Evolutionary conservation across 2,329 filamentous ascomycete genomes (phyloP), one percentile per base, ranked within the genome.

Genomic region (Xylariaceae sp.): DNA sequence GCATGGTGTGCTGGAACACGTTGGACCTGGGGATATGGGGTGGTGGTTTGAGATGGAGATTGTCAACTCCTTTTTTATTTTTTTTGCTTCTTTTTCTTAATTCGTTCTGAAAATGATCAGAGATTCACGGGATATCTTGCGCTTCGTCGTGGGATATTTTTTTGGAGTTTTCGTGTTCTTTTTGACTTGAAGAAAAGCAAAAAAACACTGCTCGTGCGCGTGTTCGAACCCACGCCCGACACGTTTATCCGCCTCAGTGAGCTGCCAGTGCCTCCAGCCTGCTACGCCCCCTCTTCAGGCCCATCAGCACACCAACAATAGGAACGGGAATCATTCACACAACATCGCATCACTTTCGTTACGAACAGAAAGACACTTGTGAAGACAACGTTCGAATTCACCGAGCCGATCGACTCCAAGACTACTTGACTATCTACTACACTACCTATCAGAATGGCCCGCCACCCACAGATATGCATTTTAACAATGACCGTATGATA

Each of bases 1-100:
- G 80, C 79, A 79, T 87, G 84, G 85, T 85, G 84, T 77, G 78
- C 75, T 84, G 85, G 85, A 88, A 81, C 74, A 86, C 85, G 83
- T 80, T 80, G 79, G 77, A 79, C 76, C 78, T 72, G 78, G 81
- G 82, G 82, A 74, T 75, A 81, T 86, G 83, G 80, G 78, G 75
- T 78, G 75, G 75, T 70, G 72, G 72, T 71, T 74, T 74, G 78
- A 79, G 82, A 82, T 82, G 78, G 82, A 78, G 76, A 77, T 72
- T 66, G 76, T 75, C 80, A 67, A 83, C 80, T 77, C 72, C 73
- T 53, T 55, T 66, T 65, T 72, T 68, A 67, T 72, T 74, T 74
- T 74, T 74, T 71, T 67, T 70, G 62, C 68, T 75, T 71, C 71
- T 68, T 70, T 68, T 54, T 56, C 18, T 49, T 34, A 51, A 39